Evolutionary conservation across 306 rosid genomes (phyloP).

Genomic region (Begonia masoniana): DNA sequence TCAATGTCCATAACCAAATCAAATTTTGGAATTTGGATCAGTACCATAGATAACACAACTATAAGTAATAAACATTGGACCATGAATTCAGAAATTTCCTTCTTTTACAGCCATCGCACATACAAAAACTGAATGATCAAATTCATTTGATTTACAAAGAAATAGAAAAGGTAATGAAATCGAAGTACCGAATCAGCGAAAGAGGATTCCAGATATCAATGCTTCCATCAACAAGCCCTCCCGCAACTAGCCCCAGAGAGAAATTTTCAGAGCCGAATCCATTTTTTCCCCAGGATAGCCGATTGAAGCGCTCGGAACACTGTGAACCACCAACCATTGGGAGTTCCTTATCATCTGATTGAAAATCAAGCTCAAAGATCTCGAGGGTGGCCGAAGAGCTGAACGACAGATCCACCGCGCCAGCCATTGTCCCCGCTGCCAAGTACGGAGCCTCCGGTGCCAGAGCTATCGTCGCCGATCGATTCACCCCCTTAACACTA

Average conservation of each 20-base stretch:
- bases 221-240: constrained; percentile 86
- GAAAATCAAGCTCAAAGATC: constrained; percentile 90
- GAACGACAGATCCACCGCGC: constrained; percentile 94
- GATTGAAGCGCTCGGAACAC: constrained; percentile 81
- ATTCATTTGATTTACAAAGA: too few species aligned
- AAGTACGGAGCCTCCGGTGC: constrained; percentile 92
- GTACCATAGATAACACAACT: too few species aligned
- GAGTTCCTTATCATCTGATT: constrained; percentile 77
- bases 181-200: constrained; percentile 72
- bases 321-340: constrained; percentile 66
- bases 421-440: constrained; percentile 99
- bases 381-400: constrained; percentile 92
- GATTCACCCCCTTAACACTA: constrained; percentile 72
- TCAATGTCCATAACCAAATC: too few species aligned
- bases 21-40: too few species aligned
- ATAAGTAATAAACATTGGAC: too few species aligned
- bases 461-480: constrained; percentile 89
- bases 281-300: constrained; percentile 68
- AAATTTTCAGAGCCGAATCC: constrained; percentile 41
- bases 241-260: constrained; percentile 72
- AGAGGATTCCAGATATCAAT: constrained; percentile 91
- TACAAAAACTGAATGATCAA: too few species aligned
- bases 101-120: too few species aligned
- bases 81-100: too few species aligned
- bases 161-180: background rate